phyloP scores from a whole-genome alignment of 2,329 filamentous ascomycete species.

The Penicillium sp. region DNA sequence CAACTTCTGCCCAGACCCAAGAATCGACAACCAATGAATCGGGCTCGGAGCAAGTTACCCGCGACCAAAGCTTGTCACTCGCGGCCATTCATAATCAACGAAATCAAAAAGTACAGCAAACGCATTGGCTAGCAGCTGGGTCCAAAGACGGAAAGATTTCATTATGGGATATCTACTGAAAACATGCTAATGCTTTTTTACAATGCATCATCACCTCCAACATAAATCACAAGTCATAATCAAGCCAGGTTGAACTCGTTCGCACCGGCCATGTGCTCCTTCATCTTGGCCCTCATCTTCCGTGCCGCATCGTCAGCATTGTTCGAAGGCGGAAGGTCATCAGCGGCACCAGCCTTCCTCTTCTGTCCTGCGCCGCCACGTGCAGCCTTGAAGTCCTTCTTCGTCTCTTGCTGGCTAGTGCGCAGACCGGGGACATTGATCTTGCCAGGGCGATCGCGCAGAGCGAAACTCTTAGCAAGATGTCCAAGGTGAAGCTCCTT shows the following conservation, averaged over 20 bases:
- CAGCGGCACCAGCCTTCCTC: constrained; percentile 32
- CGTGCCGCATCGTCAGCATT: constrained; percentile 49
- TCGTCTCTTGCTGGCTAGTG: constrained; percentile 47
- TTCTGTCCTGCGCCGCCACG: constrained; percentile 38
- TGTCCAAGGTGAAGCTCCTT: constrained; percentile 88
- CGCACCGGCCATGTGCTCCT: constrained; percentile 51
- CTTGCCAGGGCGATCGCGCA: constrained; percentile 82
- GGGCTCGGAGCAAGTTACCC: constrained; percentile 5
- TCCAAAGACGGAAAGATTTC: constrained; percentile 95
- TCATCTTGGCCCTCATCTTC: constrained; percentile 56
- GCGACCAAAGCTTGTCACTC: constrained; percentile 20
- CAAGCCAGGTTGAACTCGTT: constrained; percentile 60
- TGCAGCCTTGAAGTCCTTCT: constrained; percentile 48
- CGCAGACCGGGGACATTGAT: constrained; percentile 60
- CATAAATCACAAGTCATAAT: constrained; percentile 5
- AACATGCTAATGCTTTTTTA: constrained; percentile 28
- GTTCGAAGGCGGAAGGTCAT: constrained; percentile 28
- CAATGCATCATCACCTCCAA: constrained; percentile 15
- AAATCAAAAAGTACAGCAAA: constrained; percentile 61
- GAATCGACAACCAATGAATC: not conserved
- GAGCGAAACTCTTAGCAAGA: constrained; percentile 85
- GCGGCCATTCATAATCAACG: constrained; percentile 63
- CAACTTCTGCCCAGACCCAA: not conserved
- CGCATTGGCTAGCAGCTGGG: constrained; percentile 87
- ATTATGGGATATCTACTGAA: constrained; percentile 87